Base-by-base conservation (phyloP, 2,329 filamentous ascomycete genomes). In the Madurella mycetomatis region DNA sequence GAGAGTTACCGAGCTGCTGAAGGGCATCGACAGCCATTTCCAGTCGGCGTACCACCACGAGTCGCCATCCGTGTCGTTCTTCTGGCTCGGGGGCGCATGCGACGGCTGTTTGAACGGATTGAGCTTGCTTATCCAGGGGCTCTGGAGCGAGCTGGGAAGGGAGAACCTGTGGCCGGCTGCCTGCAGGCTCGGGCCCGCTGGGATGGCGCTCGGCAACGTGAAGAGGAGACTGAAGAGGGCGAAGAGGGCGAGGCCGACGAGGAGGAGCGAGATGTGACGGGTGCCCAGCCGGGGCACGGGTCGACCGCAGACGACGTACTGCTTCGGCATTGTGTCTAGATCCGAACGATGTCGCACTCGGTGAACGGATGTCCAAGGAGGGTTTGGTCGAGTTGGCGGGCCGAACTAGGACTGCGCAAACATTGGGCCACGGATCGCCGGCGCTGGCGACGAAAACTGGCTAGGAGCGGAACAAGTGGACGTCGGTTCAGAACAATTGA, bases 31-130 rank as follows among this genome's bases (percentile, higher is more conserved):
- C 64, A 89, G 79, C 91, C 92, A 97, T 68, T 87, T 90, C 85
- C 87, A 95, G 69, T 95, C 86, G 60, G 83, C 85, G 72, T 90
- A 89, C 92, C 92, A 97, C 56, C 84, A 85, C 34, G 87, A 85
- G 57, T 87, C 88, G 47, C 86, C 87, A 66, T 82, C 85, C 5
- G 87, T 88, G 67, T 89, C 92, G 69, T 92, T 90, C 59, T 84
- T 82, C 69, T 92, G 87, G 50, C 85, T 80, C 2, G 86, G 82
- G 16, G 88, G 87, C 57, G 84, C 81, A 68, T 95, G 90, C 11
- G 84, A 80, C 17, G 84, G 80, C 41, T 82, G 80, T 41, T 81
- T 79, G 69, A 92, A 92, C 0, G 85, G 87, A 62, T 86, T 86
- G 61, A 81, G 71, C 17, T 75, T 73, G 62, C 71, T 80, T 65